A percentile compares a stretch with the other conserved stretches of the same genome.
phyloP scores from a whole-genome alignment of 2,329 filamentous ascomycete genomes.

The Penicillium sp. region DNA sequence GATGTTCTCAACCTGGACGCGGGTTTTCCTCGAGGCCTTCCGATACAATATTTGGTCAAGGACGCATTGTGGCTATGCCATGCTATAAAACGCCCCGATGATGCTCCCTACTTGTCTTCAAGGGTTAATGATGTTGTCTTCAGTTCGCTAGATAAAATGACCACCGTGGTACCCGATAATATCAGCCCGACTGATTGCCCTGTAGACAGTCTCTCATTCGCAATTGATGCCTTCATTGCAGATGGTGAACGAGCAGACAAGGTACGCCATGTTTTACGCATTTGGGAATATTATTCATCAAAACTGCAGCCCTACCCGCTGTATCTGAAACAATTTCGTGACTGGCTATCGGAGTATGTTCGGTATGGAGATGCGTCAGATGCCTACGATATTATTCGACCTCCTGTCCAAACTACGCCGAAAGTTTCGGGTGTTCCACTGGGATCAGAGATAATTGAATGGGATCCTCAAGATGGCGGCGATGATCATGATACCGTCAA shows the following conservation, averaged over 20 bases:
- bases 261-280: slow-evolving; percentile 1
- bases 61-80: slow-evolving; percentile 9
- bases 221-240: slow-evolving; percentile 8
- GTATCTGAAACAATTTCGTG: not conserved
- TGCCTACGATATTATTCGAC: not conserved
- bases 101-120: slow-evolving; percentile 12
- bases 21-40: slow-evolving; percentile 16
- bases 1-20: not conserved
- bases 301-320: not conserved
- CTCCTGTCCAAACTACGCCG: not conserved
- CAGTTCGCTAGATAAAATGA: not conserved
- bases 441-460: not conserved
- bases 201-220: slow-evolving; percentile 10
- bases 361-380: not conserved
- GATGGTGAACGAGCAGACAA: not conserved
- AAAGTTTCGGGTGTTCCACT: not conserved
- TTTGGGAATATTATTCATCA: slow-evolving; percentile 15
- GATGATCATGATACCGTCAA: not conserved
- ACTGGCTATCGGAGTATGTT: slow-evolving; percentile 4
- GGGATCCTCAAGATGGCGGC: slow-evolving; percentile 2
- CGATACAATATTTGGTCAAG: slow-evolving; percentile 14
- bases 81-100: not conserved
- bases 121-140: slow-evolving; percentile 14
- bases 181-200: slow-evolving; percentile 6
- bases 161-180: not conserved